These are phyloP conservation scores for Thalassiosira oceanica DNA, from an alignment of 352 stramenopile species.

Conservation along the genomic window DNA sequence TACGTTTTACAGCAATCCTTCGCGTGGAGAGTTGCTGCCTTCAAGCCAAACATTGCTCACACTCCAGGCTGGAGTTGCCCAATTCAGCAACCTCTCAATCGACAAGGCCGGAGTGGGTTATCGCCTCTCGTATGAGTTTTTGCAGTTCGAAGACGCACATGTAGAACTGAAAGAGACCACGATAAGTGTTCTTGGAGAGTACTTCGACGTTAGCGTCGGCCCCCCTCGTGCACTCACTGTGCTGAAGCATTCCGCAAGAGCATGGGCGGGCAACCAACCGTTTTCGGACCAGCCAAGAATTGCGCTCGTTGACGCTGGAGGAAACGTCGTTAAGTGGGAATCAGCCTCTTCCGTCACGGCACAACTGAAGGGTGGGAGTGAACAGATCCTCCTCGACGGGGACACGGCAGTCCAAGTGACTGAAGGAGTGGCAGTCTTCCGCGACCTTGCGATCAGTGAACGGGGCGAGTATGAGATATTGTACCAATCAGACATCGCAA, in stretches of 20 bases:
- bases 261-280: constrained; percentile 62
- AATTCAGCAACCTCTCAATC: constrained; percentile 54
- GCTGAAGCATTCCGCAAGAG: constrained; percentile 24
- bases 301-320: constrained; percentile 54
- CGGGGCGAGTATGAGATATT: constrained; percentile 60
- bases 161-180: constrained; percentile 23
- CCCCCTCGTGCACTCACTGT: constrained; percentile 41
- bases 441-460: constrained; percentile 59
- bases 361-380: constrained; percentile 47
- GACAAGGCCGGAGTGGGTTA: constrained; percentile 56
- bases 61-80: constrained; percentile 43
- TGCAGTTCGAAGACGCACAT: constrained; percentile 16
- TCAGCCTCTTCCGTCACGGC: constrained; percentile 38
- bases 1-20: constrained; percentile 56
- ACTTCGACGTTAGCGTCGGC: constrained; percentile 60
- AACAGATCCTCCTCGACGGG: constrained; percentile 48
- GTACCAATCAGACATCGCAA: constrained; percentile 33
- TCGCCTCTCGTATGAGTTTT: constrained; percentile 47
- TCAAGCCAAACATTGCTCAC: constrained; percentile 14
- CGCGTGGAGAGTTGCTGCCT: constrained; percentile 15
- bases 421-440: constrained; percentile 49
- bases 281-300: constrained; percentile 58
- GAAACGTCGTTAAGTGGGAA: constrained; percentile 52
- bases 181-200: constrained; percentile 23
- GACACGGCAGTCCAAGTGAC: constrained; percentile 21